Base-by-base conservation (phyloP, 352 stramenopile genomes). In the Pythium brachiatum region DNA sequence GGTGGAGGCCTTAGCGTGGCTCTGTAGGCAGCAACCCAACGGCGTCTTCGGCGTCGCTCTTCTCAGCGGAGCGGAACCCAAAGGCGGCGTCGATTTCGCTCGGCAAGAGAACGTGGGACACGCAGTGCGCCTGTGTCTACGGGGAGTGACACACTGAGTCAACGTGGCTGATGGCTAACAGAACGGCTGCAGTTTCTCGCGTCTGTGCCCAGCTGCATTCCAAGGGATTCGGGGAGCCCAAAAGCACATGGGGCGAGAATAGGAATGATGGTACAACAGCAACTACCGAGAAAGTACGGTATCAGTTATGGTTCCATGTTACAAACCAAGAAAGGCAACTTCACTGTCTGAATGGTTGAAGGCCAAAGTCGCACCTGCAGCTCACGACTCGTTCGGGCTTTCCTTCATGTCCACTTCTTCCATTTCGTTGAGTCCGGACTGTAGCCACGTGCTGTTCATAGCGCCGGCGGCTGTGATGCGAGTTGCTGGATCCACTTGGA, bases 401-500 rank as follows among this genome's bases (percentile, higher is more conserved):
- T 53, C 27, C 13, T 36, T 36, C 25, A 36, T 23, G 16, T 53
- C 25, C 23, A 53, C 23, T 1, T 27, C 26, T 2, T 23, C 50
- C 5, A 41, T 5, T 27, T 44, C 27, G 27, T 55, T 7, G 3
- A 21, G 55, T 70, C 54, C 66, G 71, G 46, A 78, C 52, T 54
- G 59, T 2, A 68, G 47, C 78, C 78, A 97, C 9, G 70, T 68
- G 60, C 80, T 79, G 25, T 84, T 60, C 21, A 97, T 60, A n/a
- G 90, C 89, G 20, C 85, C 62, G 20, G 55, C 36, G 11, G 54
- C 54, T 1, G 68, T 60, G 20, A 97, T 74, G 6, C 94, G 77
- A 38, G 91, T 77, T 7, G 66, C 72, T 0, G 94, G 90, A 66
- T 97, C 83, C 9, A 96, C 70, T 23, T 89, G 78, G 5, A 98